Base-by-base conservation (phyloP, 2,329 filamentous ascomycete genomes). In the Penicillium sp. region DNA sequence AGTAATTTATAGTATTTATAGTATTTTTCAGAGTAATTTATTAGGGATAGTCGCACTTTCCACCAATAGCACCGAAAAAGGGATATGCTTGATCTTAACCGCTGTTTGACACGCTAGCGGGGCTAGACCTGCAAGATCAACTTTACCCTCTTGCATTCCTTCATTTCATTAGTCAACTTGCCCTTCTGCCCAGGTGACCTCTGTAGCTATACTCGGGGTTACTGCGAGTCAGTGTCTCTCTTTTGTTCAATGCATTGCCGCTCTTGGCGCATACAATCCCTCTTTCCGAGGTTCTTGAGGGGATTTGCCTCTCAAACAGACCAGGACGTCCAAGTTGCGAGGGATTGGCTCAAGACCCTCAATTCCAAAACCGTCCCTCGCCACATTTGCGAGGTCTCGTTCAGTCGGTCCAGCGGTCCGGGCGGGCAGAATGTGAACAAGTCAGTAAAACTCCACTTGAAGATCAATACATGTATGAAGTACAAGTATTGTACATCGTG, bases 351-450 rank as follows among this genome's bases (percentile, higher is more conserved):
- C 45, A 72, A 75, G 41, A 72, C 72, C 42, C 77, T 86, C 59
- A 74, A 80, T 67, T 68, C 78, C 51, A 77, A 81, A 13, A 78
- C 80, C 13, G 81, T 87, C 52, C 82, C 84, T 24, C 78, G 76
- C 52, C 75, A 75, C 58, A 76, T 87, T 53, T 79, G 82, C 63
- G 79, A 85, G 56, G 67, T 87, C 59, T 83, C 78, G 45, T 88
- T 85, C 68, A 86, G 83, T 66, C 78, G 84, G 54, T 86, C 84
- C 3, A 85, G 83, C 48, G 85, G 85, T 3, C 85, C 85, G 16
- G 85, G 85, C 47, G 85, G 85, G 10, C 85, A 88, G 69, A 87
- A 88, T 73, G 85, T 88, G 53, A 88, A 88, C 72, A 88, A 88
- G 85, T 87, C 71, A 60, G 77, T 66, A 44, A 11, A 34, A 27